A percentile compares a stretch with the other conserved stretches of the same genome.
These are phyloP conservation scores for Fusarium sp. DNA, from an alignment of 2,329 filamentous ascomycete genomes.

Conservation along the genomic window DNA sequence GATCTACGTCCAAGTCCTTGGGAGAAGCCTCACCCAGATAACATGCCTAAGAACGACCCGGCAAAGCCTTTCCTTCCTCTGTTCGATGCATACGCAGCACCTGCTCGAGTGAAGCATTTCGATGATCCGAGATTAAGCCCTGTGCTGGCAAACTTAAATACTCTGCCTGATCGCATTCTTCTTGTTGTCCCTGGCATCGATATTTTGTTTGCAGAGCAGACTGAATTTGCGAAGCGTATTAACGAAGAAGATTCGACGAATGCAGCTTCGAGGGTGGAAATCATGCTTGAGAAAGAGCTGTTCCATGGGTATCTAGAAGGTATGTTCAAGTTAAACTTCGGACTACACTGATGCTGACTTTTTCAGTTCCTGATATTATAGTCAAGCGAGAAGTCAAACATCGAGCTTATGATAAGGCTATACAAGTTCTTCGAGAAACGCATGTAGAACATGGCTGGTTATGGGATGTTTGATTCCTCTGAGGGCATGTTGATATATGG, in stretches of 20 bases:
- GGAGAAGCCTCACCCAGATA: background rate
- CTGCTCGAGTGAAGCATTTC: slow-evolving; percentile 30
- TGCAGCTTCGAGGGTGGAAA: slow-evolving; percentile 8
- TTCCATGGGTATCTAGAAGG: slow-evolving; percentile 49
- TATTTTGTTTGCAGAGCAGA: background rate
- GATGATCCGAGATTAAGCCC: slow-evolving; percentile 53
- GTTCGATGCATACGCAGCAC: background rate
- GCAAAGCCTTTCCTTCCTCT: background rate
- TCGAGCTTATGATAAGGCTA: slow-evolving; percentile 23
- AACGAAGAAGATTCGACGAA: background rate
- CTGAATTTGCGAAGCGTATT: background rate
- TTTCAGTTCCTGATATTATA: slow-evolving; percentile 35
- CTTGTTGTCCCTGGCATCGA: background rate
- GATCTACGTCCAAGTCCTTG: background rate
- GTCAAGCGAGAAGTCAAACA: slow-evolving; percentile 31
- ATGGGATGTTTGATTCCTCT: background rate
- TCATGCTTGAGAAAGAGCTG: slow-evolving; percentile 36
- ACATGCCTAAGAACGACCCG: background rate
- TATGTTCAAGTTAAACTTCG: background rate
- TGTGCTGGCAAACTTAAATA: slow-evolving; percentile 10
- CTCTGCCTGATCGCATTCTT: background rate
- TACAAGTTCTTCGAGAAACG: slow-evolving; percentile 32
- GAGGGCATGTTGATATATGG: background rate
- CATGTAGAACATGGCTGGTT: slow-evolving; percentile 30
- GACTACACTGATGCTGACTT: background rate